These are phyloP conservation scores for Nyssa sinensis DNA, from an alignment of 148 eudicot genomes.

Conservation along the genomic window DNA sequence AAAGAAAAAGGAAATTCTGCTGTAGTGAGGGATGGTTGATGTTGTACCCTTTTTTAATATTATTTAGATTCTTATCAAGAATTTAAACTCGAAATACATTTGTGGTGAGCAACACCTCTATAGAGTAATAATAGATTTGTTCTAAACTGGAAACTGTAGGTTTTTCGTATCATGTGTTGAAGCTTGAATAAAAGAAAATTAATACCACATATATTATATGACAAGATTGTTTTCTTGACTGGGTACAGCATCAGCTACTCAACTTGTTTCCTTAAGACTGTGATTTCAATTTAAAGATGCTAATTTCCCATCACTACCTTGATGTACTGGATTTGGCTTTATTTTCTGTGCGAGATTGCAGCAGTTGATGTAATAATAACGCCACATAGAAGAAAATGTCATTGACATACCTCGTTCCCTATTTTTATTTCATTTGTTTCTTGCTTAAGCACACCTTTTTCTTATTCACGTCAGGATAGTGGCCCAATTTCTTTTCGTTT, in stretches of 20 bases:
- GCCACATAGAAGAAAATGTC: background rate
- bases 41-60: background rate
- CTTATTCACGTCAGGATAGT: background rate
- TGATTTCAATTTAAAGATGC: no score
- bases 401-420: background rate
- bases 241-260: background rate
- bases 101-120: no score
- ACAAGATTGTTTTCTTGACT: background rate
- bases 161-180: no score
- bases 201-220: background rate
- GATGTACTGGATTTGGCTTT: background rate
- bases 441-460: background rate
- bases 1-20: background rate
- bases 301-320: background rate
- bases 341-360: background rate
- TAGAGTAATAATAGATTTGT: no score
- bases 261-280: no score
- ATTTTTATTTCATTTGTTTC: background rate
- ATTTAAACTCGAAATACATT: no score
- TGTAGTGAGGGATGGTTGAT: background rate
- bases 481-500: background rate
- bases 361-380: background rate
- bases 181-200: no score
- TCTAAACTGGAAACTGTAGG: no score
- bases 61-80: no score